Conservation (phyloP, 176 grass and related monocot species). For the Alopecurus myosuroides region DNA sequence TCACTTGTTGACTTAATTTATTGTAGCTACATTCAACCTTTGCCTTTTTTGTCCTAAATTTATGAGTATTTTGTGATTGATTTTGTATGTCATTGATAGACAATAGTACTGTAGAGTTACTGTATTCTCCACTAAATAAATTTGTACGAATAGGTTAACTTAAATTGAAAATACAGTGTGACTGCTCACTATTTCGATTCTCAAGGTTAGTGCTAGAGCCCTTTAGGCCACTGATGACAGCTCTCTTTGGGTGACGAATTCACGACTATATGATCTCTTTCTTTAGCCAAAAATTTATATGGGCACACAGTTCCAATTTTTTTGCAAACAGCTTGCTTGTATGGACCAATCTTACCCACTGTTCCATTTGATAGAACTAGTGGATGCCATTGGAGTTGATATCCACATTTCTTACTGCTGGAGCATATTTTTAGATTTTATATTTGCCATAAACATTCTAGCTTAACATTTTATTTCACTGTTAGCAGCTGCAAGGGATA, state of each 20-base stretch:
- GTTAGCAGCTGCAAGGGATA: neutral
- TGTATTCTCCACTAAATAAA: neutral
- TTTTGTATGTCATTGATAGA: neutral
- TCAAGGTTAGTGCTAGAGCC: neutral
- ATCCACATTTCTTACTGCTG: neutral
- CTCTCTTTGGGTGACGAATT: neutral
- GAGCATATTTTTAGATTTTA: neutral
- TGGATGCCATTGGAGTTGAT: neutral
- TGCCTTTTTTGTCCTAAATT: neutral
- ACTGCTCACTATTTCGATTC: neutral
- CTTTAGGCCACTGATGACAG: neutral
- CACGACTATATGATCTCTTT: neutral
- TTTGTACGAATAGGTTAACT: neutral
- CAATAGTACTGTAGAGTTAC: neutral
- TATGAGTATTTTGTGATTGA: neutral
- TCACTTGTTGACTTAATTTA: neutral
- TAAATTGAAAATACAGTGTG: neutral
- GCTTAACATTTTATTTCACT: neutral
- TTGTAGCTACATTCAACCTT: neutral
- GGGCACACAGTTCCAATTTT: neutral
- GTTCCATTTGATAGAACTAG: neutral
- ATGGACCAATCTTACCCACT: neutral
- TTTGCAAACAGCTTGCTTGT: neutral
- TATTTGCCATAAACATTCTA: neutral
- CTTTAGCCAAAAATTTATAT: neutral